Evolutionary conservation across 345 rosid genomes (phyloP).

Genomic region (Euphorbia lathyris): DNA sequence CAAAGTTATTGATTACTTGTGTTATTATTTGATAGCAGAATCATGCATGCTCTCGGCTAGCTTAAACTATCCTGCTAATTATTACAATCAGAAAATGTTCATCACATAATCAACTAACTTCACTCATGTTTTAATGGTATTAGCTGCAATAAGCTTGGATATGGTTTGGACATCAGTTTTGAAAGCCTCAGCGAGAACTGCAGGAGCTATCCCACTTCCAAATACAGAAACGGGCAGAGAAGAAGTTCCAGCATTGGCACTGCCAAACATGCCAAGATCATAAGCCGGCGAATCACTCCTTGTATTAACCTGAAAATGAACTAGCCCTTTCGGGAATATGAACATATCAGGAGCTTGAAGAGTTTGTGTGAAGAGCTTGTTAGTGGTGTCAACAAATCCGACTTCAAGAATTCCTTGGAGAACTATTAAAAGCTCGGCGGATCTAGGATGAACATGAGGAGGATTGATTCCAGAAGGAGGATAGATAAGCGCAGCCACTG

Average conservation of each 20-base stretch:
- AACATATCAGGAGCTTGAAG: conserved; percentile 27
- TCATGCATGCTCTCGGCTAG: no score
- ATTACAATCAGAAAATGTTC: no score
- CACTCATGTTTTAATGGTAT: neutral
- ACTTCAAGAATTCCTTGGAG: conserved; percentile 15
- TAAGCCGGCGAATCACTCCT: conserved; percentile 11
- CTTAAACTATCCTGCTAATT: no score
- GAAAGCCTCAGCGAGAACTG: conserved; percentile 26
- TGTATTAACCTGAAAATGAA: conserved; percentile 27
- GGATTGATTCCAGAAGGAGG: no score
- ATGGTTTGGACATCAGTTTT: no score
- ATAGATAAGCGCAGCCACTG: conserved; percentile 5
- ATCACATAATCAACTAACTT: no score
- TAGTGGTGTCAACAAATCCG: conserved; percentile 15
- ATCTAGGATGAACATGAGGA: no score
- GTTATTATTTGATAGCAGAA: no score
- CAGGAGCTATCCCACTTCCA: conserved; percentile 22
- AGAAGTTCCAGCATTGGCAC: conserved; percentile 23
- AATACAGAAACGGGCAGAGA: conserved; percentile 17
- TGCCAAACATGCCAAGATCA: conserved; percentile 21
- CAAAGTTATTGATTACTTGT: no score
- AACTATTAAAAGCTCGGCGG: conserved; percentile 19
- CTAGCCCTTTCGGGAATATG: conserved; percentile 32
- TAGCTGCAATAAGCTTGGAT: no score
- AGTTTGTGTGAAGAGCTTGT: no score